Evolutionary conservation across 805 yeast species (phyloP), one percentile per base, ranked within the genome.

Genomic region (Pichia paraexigua): DNA sequence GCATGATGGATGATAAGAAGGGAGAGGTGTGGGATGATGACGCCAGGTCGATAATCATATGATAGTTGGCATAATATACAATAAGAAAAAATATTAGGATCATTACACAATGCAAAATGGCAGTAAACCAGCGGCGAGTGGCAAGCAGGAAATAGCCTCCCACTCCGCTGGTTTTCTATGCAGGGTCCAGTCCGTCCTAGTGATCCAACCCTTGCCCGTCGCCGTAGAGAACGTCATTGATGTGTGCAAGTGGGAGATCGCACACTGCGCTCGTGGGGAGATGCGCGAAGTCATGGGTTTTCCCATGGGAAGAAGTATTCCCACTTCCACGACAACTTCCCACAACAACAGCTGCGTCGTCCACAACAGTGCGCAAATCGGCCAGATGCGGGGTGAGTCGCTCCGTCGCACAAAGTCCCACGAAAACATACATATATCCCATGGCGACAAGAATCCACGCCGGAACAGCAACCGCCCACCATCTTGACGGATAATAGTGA

Each of bases 391-490:
- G 71, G 0, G 96, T 85, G 58, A 81, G 73, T 17, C 81, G 75
- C 62, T 92, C 97, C n/a, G 80, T 78, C 59, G 87, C 87, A 71
- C 85, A 89, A 41, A 82, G 66, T 1, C 83, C 81, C 43, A 91
- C 67, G 11, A 83, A 87, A 2, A 85, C 71, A 64, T 91, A 92
- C 0, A 76, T 77, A 61, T 79, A 90, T 18, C 83, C 68, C 89
- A 91, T 82, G 12, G 75, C 64, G 75, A 87, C 80, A 30, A 92
- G 67, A 6, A 84, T 74, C 57, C 79, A 79, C 15, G 87, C 74
- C 5, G 97, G 96, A 2, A 87, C 65, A 1, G 88, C 86, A 37
- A 87, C 63, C 2, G 95, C 83, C 99, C 98, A 94, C 82, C 91
- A 86, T 57, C 95, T 74, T 32, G 92, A 86, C 0, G 98, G 98